These are phyloP conservation scores for Neurospora sp. DNA, from an alignment of 495 filamentous ascomycete species.

Conservation along the genomic window DNA sequence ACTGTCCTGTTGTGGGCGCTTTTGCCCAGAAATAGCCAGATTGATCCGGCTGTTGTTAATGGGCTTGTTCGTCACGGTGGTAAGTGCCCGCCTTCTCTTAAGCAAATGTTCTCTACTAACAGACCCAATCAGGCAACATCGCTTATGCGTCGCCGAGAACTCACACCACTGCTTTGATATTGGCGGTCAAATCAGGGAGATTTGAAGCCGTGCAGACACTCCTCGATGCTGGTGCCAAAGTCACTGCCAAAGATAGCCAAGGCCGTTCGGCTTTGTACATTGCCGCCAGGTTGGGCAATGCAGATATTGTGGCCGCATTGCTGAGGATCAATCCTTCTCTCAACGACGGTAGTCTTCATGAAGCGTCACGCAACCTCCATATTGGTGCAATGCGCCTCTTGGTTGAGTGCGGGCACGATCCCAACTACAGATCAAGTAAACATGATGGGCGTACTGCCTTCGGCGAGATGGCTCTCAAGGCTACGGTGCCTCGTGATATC, in stretches of 20 bases:
- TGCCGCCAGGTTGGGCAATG: constrained; percentile 19
- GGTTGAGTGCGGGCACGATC: constrained; percentile 29
- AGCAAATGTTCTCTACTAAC: constrained; percentile 3
- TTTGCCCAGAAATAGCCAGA: constrained; percentile 27
- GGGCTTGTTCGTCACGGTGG: constrained; percentile 28
- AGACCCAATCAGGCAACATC: constrained; percentile 19
- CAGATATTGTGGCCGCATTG: constrained; percentile 11
- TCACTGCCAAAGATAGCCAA: constrained; percentile 24
- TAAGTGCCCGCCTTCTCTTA: constrained; percentile 6
- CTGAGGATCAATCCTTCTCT: constrained; percentile 9
- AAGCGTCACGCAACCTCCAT: constrained; percentile 31
- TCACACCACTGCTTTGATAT: constrained; percentile 28
- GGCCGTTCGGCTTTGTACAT: constrained; percentile 33
- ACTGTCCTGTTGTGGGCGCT: constrained; percentile 34
- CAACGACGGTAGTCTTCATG: constrained; percentile 37
- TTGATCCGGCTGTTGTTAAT: constrained; percentile 24
- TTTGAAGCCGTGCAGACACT: constrained; percentile 27
- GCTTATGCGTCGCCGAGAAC: constrained; percentile 28
- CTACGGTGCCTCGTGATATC: constrained; percentile 19
- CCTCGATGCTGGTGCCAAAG: constrained; percentile 27
- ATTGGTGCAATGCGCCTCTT: constrained; percentile 26
- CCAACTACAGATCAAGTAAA: constrained; percentile 30
- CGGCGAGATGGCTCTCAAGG: constrained; percentile 31
- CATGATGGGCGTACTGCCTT: constrained; percentile 34
- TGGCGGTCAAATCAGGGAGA: constrained; percentile 26